phyloP scores from a whole-genome alignment of 2,329 filamentous ascomycete species.

The Epicoccum sorghinum region DNA sequence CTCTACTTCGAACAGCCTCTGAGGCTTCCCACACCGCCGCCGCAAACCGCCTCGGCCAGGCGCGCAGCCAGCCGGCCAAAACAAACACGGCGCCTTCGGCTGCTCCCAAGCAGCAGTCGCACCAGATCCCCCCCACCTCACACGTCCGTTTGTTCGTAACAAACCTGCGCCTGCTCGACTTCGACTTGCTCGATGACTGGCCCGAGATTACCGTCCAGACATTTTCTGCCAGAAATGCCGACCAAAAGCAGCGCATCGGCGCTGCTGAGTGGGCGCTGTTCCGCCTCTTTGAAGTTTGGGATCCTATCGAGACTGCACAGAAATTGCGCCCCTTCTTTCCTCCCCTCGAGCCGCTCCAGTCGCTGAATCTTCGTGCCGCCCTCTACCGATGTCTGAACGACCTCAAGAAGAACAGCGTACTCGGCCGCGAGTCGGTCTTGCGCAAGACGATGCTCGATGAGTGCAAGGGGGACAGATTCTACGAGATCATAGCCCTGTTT shows the following conservation, averaged over 20 bases:
- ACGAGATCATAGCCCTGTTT: conserved; percentile 83
- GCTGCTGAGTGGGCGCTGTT: conserved; percentile 91
- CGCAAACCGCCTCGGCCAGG: conserved; percentile 20
- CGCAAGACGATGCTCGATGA: conserved; percentile 97
- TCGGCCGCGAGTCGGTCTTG: conserved; percentile 79
- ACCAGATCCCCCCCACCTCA: conserved; percentile 32
- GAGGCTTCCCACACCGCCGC: conserved; percentile 29
- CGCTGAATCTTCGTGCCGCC: conserved; percentile 84
- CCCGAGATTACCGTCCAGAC: conserved; percentile 73
- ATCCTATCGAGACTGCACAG: conserved; percentile 76
- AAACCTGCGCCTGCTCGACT: conserved; percentile 81
- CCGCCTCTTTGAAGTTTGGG: conserved; percentile 83
- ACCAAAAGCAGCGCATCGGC: conserved; percentile 82
- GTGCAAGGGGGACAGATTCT: conserved; percentile 88
- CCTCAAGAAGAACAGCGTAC: conserved; percentile 82
- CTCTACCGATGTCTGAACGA: conserved; percentile 82
- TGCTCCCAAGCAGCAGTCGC: conserved; percentile 18
- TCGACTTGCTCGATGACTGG: conserved; percentile 80
- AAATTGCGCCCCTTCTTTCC: conserved; percentile 92
- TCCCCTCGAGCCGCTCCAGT: conserved; percentile 86
- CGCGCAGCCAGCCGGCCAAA: conserved; percentile 42
- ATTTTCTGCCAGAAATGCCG: conserved; percentile 72
- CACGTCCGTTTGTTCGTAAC: conserved; percentile 70
- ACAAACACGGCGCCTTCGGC: conserved; percentile 24
- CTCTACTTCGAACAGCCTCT: conserved; percentile 27